These are phyloP conservation scores for Xylaria scruposa DNA, from an alignment of 495 filamentous ascomycete species.

Conservation along the genomic window DNA sequence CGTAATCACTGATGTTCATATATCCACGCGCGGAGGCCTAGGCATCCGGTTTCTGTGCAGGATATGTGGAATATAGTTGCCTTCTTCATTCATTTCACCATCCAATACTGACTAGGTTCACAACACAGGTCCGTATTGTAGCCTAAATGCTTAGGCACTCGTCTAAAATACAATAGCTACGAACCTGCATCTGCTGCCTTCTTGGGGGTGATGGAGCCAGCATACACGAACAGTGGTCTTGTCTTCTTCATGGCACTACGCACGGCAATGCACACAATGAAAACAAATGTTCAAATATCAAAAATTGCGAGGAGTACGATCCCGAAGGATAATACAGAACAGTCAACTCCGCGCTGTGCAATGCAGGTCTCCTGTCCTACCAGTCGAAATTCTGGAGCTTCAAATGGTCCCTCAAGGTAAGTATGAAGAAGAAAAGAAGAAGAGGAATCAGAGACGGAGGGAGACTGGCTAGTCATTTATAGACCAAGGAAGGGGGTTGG, in stretches of 20 bases:
- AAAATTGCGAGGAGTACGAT: slow-evolving; percentile 75
- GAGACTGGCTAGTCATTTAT: slow-evolving; percentile 37
- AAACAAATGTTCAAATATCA: slow-evolving; percentile 58
- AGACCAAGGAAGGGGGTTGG: background rate
- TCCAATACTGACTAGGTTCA: no score
- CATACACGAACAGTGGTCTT: background rate
- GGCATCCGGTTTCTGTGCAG: background rate
- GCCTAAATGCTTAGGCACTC: background rate
- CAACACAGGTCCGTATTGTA: no score
- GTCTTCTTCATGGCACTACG: slow-evolving; percentile 36
- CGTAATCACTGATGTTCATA: background rate
- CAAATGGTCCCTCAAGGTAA: slow-evolving; percentile 73
- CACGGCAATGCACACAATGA: slow-evolving; percentile 36
- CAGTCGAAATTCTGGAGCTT: slow-evolving; percentile 66
- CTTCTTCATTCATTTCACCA: background rate
- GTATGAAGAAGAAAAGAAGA: slow-evolving; percentile 66
- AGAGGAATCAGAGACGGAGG: slow-evolving; percentile 30
- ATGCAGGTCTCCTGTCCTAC: slow-evolving; percentile 73
- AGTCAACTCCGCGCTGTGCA: slow-evolving; percentile 75
- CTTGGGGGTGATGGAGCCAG: no score
- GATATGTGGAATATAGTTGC: background rate
- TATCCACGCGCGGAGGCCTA: background rate
- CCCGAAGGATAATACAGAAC: slow-evolving; percentile 72
- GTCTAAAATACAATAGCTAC: no score
- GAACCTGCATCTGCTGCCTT: no score